phyloP scores from a whole-genome alignment of 495 filamentous ascomycete genomes.

The Xylaria grammica region DNA sequence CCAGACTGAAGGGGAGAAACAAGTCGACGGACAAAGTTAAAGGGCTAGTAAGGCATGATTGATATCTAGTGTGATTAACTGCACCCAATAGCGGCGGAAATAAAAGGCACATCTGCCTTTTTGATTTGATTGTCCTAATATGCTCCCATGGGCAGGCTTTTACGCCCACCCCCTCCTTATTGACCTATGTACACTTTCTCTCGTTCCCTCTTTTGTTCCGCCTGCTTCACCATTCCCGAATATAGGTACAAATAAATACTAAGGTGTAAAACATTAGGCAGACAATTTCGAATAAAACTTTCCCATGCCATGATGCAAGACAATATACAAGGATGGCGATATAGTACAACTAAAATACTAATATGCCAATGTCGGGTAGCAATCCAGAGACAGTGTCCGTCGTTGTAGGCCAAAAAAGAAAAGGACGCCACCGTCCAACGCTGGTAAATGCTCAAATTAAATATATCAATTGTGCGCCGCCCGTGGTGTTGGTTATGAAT shows the following conservation, averaged over 20 bases:
- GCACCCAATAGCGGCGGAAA: no score
- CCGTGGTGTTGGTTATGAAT: constrained; percentile 1
- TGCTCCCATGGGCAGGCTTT: background rate
- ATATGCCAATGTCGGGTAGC: constrained; percentile 20
- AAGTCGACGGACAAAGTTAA: no score
- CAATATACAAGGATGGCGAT: constrained; percentile 21
- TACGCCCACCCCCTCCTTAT: background rate
- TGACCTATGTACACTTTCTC: constrained; percentile 1
- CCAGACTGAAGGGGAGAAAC: no score
- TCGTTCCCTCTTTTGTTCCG: background rate
- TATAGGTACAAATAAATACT: constrained; percentile 26
- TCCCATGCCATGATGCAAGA: constrained; percentile 18
- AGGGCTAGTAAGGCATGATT: no score
- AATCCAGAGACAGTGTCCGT: constrained; percentile 16
- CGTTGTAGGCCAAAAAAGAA: constrained; percentile 18
- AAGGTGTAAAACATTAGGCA: constrained; percentile 25
- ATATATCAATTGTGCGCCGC: constrained; percentile 23
- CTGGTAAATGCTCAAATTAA: constrained; percentile 36
- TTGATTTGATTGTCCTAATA: background rate
- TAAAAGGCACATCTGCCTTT: no score
- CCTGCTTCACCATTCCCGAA: constrained; percentile 10
- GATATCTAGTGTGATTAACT: no score
- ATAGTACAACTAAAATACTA: background rate
- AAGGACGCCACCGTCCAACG: constrained; percentile 27
- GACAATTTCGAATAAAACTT: constrained; percentile 10